Conservation (phyloP, 306 rosid genomes). For the Ammopiptanthus mongolicus region DNA sequence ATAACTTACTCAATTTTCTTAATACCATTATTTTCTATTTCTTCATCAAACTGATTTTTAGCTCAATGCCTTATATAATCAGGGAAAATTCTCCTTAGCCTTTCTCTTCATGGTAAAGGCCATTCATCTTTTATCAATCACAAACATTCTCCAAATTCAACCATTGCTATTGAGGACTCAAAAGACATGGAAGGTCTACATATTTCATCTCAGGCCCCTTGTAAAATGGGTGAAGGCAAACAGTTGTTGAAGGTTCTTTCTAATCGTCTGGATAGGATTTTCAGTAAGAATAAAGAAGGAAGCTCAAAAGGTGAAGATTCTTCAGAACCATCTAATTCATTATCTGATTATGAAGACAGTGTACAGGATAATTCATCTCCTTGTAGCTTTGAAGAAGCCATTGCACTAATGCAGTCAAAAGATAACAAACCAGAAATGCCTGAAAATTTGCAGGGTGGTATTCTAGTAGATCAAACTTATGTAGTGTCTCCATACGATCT, state of each 20-base stretch:
- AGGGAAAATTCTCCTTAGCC: slow-evolving; percentile 76
- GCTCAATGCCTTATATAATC: slow-evolving; percentile 24
- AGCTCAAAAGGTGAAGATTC: slow-evolving; percentile 31
- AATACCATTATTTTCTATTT: background rate
- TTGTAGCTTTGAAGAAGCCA: slow-evolving; percentile 61
- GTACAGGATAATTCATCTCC: slow-evolving; percentile 33
- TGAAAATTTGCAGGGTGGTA: slow-evolving; percentile 61
- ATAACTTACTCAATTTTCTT: no score
- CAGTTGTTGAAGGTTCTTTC: slow-evolving; percentile 41
- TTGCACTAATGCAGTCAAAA: slow-evolving; percentile 45
- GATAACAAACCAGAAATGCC: slow-evolving; percentile 51
- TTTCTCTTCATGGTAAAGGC: slow-evolving; percentile 57
- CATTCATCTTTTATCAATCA: slow-evolving; percentile 17
- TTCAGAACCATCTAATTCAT: slow-evolving; percentile 45
- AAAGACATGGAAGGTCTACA: slow-evolving; percentile 26
- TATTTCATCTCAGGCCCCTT: slow-evolving; percentile 20
- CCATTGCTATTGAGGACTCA: slow-evolving; percentile 24
- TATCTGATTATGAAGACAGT: slow-evolving; percentile 54
- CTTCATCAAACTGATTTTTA: background rate
- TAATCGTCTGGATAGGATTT: slow-evolving; percentile 49
- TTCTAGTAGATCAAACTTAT: slow-evolving; percentile 62
- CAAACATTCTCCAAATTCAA: slow-evolving; percentile 23
- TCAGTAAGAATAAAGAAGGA: slow-evolving; percentile 59
- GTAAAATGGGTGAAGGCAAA: slow-evolving; percentile 50
- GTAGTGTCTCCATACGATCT: slow-evolving; percentile 43